phyloP scores from a whole-genome alignment of 345 rosid species.

The Euphorbia lathyris region DNA sequence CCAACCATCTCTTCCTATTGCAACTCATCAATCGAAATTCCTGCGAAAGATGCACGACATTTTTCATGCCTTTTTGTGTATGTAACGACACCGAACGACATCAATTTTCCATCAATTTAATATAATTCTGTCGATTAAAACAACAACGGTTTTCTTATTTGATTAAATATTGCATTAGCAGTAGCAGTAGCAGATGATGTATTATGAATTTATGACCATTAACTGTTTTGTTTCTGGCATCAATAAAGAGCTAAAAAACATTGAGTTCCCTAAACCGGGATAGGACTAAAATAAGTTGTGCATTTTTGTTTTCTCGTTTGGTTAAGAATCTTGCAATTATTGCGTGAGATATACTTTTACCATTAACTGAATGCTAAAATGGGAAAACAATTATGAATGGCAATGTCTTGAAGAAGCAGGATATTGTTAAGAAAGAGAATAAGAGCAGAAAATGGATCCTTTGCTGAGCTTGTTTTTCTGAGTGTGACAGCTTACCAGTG shows the following conservation, averaged over 20 bases:
- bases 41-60: conserved; percentile 70
- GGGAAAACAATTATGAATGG: background rate
- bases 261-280: background rate
- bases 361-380: background rate
- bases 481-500: conserved; percentile 38
- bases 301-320: too few relatives aligned
- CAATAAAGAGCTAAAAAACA: background rate
- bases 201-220: too few relatives aligned
- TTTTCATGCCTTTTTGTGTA: conserved; percentile 64
- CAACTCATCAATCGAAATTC: conserved; percentile 62
- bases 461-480: conserved; percentile 18
- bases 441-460: conserved; percentile 3
- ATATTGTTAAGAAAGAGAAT: background rate
- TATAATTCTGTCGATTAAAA: too few relatives aligned
- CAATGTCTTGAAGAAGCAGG: background rate
- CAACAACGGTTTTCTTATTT: background rate
- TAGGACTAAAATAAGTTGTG: too few relatives aligned
- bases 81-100: conserved; percentile 32
- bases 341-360: background rate
- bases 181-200: background rate
- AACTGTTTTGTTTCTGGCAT: background rate
- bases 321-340: background rate
- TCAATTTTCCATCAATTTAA: background rate
- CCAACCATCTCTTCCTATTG: conserved; percentile 52
- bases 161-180: background rate